A percentile compares a stretch with the other conserved stretches of the same genome.
phyloP scores from a whole-genome alignment of 768 basidiomycete species.

The Amylocystis lapponica region DNA sequence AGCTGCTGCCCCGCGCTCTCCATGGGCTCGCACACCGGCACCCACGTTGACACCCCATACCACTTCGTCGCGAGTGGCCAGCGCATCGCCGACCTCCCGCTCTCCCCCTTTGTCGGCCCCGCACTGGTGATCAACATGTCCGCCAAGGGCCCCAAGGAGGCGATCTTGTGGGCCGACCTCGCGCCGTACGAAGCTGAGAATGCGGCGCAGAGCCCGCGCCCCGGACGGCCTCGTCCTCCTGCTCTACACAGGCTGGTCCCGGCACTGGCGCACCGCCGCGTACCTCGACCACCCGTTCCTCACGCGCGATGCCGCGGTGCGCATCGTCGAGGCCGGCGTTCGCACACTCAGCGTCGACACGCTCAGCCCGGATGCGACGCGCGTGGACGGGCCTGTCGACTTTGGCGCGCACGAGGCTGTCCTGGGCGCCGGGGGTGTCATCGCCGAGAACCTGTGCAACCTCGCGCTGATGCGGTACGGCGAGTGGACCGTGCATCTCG shows the following conservation, averaged over 20 bases:
- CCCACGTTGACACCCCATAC: conserved; percentile 74
- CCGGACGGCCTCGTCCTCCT: conserved; percentile 40
- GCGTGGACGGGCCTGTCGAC: conserved; percentile 22
- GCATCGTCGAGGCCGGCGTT: conserved; percentile 46
- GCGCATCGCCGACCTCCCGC: conserved; percentile 53
- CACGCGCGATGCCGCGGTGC: conserved; percentile 42
- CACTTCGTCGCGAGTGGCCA: conserved; percentile 59
- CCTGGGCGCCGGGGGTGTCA: conserved; percentile 55
- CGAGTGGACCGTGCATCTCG: conserved; percentile 44
- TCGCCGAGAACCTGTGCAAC: conserved; percentile 68
- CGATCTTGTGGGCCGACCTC: conserved; percentile 52
- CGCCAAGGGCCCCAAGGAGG: conserved; percentile 34
- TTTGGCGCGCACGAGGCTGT: conserved; percentile 47
- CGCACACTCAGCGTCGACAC: conserved; percentile 58
- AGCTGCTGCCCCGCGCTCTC: conserved; percentile 34
- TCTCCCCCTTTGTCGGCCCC: conserved; percentile 44
- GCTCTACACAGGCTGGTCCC: conserved; percentile 66
- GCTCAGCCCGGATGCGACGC: conserved; percentile 57
- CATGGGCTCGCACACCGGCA: conserved; percentile 68
- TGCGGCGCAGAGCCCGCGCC: conserved; percentile 29
- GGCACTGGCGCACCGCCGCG: conserved; percentile 38
- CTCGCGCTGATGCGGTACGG: conserved; percentile 35
- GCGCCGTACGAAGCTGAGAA: conserved; percentile 31
- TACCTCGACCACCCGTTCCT: conserved; percentile 69
- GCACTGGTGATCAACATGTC: conserved; percentile 52